phyloP scores from a whole-genome alignment of 768 basidiomycete genomes.

The Tylopilus sp. region DNA sequence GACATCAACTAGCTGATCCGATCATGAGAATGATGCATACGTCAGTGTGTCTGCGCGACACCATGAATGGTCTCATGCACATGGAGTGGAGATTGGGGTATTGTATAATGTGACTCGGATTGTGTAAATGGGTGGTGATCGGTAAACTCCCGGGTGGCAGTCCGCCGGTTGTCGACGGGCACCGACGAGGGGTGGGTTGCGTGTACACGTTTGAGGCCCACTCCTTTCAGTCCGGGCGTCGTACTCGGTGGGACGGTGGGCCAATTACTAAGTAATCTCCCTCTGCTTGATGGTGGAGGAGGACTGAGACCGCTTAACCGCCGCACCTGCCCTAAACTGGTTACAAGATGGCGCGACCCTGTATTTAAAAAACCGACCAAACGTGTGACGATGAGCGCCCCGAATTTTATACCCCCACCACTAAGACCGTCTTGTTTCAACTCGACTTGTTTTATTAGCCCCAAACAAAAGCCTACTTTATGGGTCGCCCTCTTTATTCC shows the following conservation, averaged over 20 bases:
- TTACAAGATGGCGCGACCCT: neutral
- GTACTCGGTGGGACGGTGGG: neutral
- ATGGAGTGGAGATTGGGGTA: neutral
- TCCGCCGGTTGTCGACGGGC: no score
- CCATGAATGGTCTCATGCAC: neutral
- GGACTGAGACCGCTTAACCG: slow-evolving; percentile 19
- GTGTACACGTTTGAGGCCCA: neutral
- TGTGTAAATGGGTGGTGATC: no score
- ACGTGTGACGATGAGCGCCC: neutral
- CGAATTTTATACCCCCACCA: slow-evolving; percentile 10
- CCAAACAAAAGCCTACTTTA: slow-evolving; percentile 20
- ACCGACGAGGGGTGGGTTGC: no score
- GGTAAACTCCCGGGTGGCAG: no score
- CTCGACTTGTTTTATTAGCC: slow-evolving; percentile 29
- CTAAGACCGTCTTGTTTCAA: neutral
- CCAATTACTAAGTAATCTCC: neutral
- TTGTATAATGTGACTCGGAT: no score
- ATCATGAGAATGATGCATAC: neutral
- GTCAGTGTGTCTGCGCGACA: neutral
- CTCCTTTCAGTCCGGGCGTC: neutral
- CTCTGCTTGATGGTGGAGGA: neutral
- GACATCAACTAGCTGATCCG: neutral
- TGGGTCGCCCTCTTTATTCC: slow-evolving; percentile 64
- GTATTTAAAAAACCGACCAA: slow-evolving; percentile 13
- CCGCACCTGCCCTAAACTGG: slow-evolving; percentile 36